phyloP scores from a whole-genome alignment of 345 rosid genomes.

The Eucalyptus cladocalyx region DNA sequence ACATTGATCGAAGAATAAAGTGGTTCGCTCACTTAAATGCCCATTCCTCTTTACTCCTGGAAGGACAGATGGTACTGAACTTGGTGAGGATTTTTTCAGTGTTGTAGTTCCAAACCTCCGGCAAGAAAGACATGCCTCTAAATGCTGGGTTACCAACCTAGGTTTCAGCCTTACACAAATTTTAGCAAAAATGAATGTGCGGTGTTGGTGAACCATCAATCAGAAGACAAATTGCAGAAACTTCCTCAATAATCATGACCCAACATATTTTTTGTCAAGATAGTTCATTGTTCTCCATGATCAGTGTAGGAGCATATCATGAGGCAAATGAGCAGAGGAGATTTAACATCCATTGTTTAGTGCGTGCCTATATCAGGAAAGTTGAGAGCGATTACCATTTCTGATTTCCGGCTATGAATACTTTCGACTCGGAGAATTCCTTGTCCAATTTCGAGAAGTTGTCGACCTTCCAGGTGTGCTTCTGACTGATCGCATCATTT shows the following conservation, averaged over 20 bases:
- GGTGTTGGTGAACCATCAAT: not conserved
- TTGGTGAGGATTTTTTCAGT: not conserved
- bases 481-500: not conserved
- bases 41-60: not conserved
- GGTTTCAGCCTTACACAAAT: not conserved
- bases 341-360: not conserved
- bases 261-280: not conserved
- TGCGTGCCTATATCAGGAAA: not conserved
- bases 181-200: not conserved
- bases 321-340: not conserved
- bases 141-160: not conserved
- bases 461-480: constrained; percentile 19
- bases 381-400: constrained; percentile 17
- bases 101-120: not conserved
- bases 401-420: constrained; percentile 7
- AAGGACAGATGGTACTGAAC: not conserved
- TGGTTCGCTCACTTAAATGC: not conserved
- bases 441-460: constrained; percentile 5
- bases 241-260: not conserved
- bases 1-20: no score
- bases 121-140: not conserved
- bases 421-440: not conserved
- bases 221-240: not conserved
- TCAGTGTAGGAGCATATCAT: not conserved
- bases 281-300: not conserved